A percentile compares a stretch with the other conserved stretches of the same genome.
phyloP scores from a whole-genome alignment of 2,329 filamentous ascomycete species.

The Curvularia lunata region DNA sequence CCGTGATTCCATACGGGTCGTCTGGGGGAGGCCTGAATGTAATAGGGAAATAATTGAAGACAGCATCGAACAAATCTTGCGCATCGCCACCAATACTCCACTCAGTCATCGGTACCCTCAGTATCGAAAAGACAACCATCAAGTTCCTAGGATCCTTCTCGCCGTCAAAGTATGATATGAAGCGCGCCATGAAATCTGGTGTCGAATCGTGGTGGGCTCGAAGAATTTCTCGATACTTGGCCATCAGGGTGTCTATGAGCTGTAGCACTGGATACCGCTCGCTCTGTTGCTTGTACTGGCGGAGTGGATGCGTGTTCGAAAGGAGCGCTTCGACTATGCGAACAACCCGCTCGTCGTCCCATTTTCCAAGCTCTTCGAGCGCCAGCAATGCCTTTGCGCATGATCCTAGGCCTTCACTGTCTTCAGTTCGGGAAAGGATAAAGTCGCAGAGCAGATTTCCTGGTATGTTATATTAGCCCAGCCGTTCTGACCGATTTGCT shows the following conservation, averaged over 20 bases:
- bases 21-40: constrained; percentile 73
- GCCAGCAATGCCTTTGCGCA: constrained; percentile 65
- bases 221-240: constrained; percentile 57
- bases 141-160: constrained; percentile 74
- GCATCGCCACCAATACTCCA: constrained; percentile 68
- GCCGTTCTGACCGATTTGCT: not conserved
- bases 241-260: constrained; percentile 67
- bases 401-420: constrained; percentile 60
- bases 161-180: constrained; percentile 69
- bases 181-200: constrained; percentile 64
- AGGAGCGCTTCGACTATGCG: constrained; percentile 59
- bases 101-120: constrained; percentile 71
- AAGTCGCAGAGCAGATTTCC: constrained; percentile 66
- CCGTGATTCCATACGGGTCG: constrained; percentile 72
- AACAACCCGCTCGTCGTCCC: constrained; percentile 63
- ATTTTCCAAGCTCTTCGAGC: constrained; percentile 65
- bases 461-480: constrained; percentile 34
- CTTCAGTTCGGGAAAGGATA: constrained; percentile 67
- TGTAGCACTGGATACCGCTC: constrained; percentile 67
- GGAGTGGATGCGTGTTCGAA: constrained; percentile 63
- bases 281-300: constrained; percentile 66
- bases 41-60: constrained; percentile 76
- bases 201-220: constrained; percentile 58
- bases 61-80: constrained; percentile 67
- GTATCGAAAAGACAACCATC: constrained; percentile 72